Percentiles rank a stretch among this genome's conserved stretches.
Conservation (phyloP, 768 basidiomycete genomes). For the Hericium rajendrae region DNA sequence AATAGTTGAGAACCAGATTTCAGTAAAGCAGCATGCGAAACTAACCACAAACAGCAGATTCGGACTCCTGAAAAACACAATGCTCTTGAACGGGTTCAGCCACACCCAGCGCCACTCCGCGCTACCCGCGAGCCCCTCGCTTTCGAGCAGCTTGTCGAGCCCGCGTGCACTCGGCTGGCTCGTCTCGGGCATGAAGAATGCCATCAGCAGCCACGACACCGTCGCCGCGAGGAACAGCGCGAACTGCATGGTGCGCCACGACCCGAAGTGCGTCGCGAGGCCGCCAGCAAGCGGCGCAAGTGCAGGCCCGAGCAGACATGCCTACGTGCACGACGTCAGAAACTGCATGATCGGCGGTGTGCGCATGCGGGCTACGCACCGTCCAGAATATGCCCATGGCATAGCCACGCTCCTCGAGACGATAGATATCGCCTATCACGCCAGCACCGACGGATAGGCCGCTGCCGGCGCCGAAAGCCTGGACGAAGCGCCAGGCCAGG, state of each 20-base stretch:
- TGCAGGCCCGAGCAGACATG: constrained; percentile 47
- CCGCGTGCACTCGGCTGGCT: constrained; percentile 50
- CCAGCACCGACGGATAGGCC: constrained; percentile 48
- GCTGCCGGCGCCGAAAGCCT: constrained; percentile 54
- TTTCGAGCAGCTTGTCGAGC: constrained; percentile 32
- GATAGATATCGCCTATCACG: constrained; percentile 60
- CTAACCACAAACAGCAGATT: constrained; percentile 47
- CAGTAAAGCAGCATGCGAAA: constrained; percentile 1
- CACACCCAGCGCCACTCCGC: constrained; percentile 25
- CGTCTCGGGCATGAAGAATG: constrained; percentile 53
- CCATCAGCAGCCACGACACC: constrained; percentile 29
- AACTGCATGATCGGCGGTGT: too few species aligned
- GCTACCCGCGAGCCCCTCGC: not conserved
- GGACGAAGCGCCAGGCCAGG: constrained; percentile 53
- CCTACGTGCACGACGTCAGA: constrained; percentile 22
- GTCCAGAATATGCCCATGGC: constrained; percentile 53
- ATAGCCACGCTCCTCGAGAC: constrained; percentile 47
- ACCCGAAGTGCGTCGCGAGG: constrained; percentile 45
- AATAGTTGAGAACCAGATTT: constrained; percentile 6
- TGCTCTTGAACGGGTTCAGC: constrained; percentile 49
- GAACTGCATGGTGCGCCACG: constrained; percentile 56
- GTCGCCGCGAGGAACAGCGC: constrained; percentile 32
- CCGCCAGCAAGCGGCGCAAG: constrained; percentile 54
- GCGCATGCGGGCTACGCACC: too few species aligned
- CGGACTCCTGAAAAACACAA: constrained; percentile 47